Percentiles rank a stretch among this genome's conserved stretches.
phyloP scores from a whole-genome alignment of 108 stramenopile genomes.

The Cylindrotheca fusiformis region DNA sequence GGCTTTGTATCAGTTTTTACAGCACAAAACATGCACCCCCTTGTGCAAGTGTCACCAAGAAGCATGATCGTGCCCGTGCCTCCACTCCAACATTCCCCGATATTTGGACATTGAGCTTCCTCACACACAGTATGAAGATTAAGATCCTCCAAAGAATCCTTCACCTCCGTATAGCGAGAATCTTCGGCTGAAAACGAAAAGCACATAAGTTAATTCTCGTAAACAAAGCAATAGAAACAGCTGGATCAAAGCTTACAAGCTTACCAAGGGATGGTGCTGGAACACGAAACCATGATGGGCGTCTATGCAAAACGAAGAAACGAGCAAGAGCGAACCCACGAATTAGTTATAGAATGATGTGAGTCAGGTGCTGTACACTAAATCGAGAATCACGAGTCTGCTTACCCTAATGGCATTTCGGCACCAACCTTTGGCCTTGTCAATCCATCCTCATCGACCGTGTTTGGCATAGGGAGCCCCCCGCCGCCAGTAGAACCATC shows the following conservation, averaged over 20 bases:
- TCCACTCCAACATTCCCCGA: conserved; percentile 99
- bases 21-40: conserved; percentile 98
- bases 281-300: conserved; percentile 77
- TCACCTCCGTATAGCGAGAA: conserved; percentile 77
- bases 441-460: conserved; percentile 25
- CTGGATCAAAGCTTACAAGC: not conserved
- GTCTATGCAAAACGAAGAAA: conserved; percentile 12
- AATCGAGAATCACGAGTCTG: no score
- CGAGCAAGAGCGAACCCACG: no score
- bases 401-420: conserved; percentile 76
- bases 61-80: conserved; percentile 99
- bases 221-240: not conserved
- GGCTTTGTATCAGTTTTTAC: conserved; percentile 92
- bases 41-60: conserved; percentile 97
- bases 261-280: conserved; percentile 52
- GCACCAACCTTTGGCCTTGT: conserved; percentile 78
- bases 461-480: conserved; percentile 75
- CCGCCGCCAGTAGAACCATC: conserved; percentile 85
- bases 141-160: conserved; percentile 70
- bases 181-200: conserved; percentile 20
- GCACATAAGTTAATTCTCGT: not conserved
- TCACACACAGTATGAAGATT: conserved; percentile 96
- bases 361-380: not conserved
- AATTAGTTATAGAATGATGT: not conserved
- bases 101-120: conserved; percentile 98